These are phyloP conservation scores for Sphagnum tenellum DNA, from an alignment of 225 moss, liverwort and hornwort genomes.

Conservation along the genomic window DNA sequence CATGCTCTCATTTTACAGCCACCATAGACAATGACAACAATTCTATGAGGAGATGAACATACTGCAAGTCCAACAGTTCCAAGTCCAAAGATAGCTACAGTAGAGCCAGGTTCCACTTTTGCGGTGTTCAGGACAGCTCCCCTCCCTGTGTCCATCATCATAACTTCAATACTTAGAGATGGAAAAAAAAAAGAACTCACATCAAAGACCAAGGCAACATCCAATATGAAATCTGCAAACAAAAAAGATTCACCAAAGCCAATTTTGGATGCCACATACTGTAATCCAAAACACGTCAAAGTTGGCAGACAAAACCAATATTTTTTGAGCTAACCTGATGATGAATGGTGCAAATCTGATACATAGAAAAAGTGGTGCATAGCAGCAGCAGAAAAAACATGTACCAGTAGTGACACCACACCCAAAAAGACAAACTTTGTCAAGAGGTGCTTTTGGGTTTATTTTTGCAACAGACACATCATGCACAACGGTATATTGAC, in stretches of 20 bases:
- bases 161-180: too few relatives aligned
- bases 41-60: not conserved
- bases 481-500: slow-evolving; percentile 4
- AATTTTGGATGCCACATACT: too few relatives aligned
- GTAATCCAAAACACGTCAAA: too few relatives aligned
- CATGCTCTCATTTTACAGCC: too few relatives aligned
- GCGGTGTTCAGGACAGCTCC: slow-evolving; percentile 54
- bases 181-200: too few relatives aligned
- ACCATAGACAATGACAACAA: too few relatives aligned
- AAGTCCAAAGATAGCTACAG: slow-evolving; percentile 53
- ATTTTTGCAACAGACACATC: slow-evolving; percentile 10
- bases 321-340: too few relatives aligned
- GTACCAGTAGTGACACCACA: slow-evolving; percentile 4
- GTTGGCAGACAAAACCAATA: too few relatives aligned
- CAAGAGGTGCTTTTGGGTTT: slow-evolving; percentile 4
- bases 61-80: slow-evolving; percentile 58
- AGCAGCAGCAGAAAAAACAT: not conserved
- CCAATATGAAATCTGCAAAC: not conserved
- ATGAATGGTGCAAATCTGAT: too few relatives aligned
- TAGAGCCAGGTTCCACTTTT: slow-evolving; percentile 46
- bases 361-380: too few relatives aligned
- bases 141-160: slow-evolving; percentile 16
- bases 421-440: slow-evolving; percentile 2
- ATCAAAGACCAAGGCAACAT: too few relatives aligned
- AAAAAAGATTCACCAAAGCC: not conserved